phyloP scores from a whole-genome alignment of 345 rosid species.

The Angophora floribunda region DNA sequence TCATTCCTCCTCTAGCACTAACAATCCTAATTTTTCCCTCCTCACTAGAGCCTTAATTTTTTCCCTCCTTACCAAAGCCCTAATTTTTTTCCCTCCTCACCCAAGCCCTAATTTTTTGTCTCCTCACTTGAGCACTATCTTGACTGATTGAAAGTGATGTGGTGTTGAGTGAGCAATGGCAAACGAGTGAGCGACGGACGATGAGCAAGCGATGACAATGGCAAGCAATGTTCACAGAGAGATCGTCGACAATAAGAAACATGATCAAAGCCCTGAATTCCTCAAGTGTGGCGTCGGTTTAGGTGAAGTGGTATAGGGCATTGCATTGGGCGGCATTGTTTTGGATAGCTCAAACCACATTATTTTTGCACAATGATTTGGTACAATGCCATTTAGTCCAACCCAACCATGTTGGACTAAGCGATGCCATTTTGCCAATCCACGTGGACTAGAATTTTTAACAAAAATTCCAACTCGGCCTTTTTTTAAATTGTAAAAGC shows the following conservation, averaged over 20 bases:
- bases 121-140: not conserved
- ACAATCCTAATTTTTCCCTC: not conserved
- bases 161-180: accelerated
- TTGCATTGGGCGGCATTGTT: not conserved
- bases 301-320: too few species aligned
- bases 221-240: not conserved
- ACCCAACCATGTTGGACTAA: too few species aligned
- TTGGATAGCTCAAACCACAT: too few species aligned
- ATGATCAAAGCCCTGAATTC: accelerated
- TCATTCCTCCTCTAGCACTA: not conserved
- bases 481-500: too few species aligned
- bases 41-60: not conserved
- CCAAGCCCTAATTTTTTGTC: not conserved
- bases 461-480: not conserved
- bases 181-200: accelerated
- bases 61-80: not conserved
- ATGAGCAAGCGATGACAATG: accelerated
- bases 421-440: not conserved
- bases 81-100: not conserved
- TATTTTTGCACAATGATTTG: not conserved
- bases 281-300: not conserved
- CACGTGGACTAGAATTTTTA: not conserved
- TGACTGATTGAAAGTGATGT: not conserved
- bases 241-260: not conserved
- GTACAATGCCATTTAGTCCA: not conserved